Percentiles rank a stretch among this genome's conserved stretches.
Conservation (phyloP, 2,329 filamentous ascomycete genomes). For the Phialocephala subalpina region DNA sequence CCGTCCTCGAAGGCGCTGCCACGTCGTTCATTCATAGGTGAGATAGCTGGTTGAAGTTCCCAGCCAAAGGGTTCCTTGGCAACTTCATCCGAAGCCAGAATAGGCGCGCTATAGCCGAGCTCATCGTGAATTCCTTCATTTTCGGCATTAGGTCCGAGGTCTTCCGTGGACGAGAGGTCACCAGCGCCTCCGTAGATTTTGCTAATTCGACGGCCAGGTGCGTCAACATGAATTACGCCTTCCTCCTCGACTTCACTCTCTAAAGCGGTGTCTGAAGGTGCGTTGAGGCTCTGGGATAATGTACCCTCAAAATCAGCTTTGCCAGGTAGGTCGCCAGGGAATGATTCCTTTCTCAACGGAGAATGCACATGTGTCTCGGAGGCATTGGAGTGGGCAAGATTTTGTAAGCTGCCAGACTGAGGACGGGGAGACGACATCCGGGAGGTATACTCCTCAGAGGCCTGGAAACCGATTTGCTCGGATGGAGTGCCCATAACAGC, state of each 20-base stretch:
- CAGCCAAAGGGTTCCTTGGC: slow-evolving; percentile 74
- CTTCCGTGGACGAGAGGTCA: slow-evolving; percentile 55
- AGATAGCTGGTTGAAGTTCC: slow-evolving; percentile 80
- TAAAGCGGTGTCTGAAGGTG: slow-evolving; percentile 47
- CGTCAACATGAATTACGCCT: slow-evolving; percentile 80
- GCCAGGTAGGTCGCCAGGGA: slow-evolving; percentile 43
- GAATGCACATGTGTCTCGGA: slow-evolving; percentile 52
- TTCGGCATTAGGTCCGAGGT: slow-evolving; percentile 52
- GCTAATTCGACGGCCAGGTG: slow-evolving; percentile 58
- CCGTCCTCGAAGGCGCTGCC: slow-evolving; percentile 65
- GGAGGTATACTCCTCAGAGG: slow-evolving; percentile 83
- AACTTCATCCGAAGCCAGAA: slow-evolving; percentile 89
- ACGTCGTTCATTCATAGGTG: slow-evolving; percentile 72
- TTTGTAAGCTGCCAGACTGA: slow-evolving; percentile 46
- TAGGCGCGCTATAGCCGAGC: slow-evolving; percentile 74
- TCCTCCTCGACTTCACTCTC: slow-evolving; percentile 61
- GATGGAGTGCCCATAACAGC: slow-evolving; percentile 78
- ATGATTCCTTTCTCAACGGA: slow-evolving; percentile 53
- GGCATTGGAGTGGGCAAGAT: slow-evolving; percentile 51
- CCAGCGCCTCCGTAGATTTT: slow-evolving; percentile 50
- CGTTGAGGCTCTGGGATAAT: slow-evolving; percentile 47
- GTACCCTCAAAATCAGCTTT: slow-evolving; percentile 43
- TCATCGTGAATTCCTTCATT: slow-evolving; percentile 62
- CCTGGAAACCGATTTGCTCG: slow-evolving; percentile 90
- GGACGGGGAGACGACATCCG: slow-evolving; percentile 76